Evolutionary conservation across 2,329 filamentous ascomycete genomes (phyloP), one percentile per base, ranked within the genome.

Genomic region (Aspergillus hiratsukae): DNA sequence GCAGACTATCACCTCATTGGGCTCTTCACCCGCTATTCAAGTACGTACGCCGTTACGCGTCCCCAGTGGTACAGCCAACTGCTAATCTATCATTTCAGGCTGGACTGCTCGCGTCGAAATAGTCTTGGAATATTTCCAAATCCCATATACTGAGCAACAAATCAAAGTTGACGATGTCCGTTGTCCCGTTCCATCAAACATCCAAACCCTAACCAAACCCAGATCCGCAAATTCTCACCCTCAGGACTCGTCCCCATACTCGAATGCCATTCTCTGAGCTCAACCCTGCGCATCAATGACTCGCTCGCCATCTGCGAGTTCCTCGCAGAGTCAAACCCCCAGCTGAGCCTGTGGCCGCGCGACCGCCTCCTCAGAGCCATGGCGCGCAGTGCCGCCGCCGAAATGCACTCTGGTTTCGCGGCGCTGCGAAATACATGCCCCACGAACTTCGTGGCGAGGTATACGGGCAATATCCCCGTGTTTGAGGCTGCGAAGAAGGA

Each of bases 401-500:
- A 71, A 54, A 73, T 73, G 71, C 71, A 73, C 53, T 69, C 70
- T 14, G 69, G 70, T 14, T 70, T 73, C 56, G 23, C 58, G 3
- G 55, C 61, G 1, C 41, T 73, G 17, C 64, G 71, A 25, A 58
- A 55, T 29, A 57, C 48, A 3, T 73, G 60, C 52, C 14, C 21
- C 37, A 67, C 69, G 17, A 72, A 73, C 59, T 71, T 71, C 54
- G 25, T 71, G 14, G 69, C 58, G 3, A 55, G 53, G 40, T 73
- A 71, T 53, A 68, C 64, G 0, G 69, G 71, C 3, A 66, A 68
- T n/a, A 55, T 73, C 3, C 68, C 69, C 2, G 53, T 69, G 2
- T 51, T 63, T 1, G 66, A 66, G 2, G 63, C 58, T 1, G 69
- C 66, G 0, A 52, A 35, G 23, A 59, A 60, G 43, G 71, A 73